A percentile compares a stretch with the other conserved stretches of the same genome.
phyloP scores from a whole-genome alignment of 768 basidiomycete species.

The Arthromyces matolae region DNA sequence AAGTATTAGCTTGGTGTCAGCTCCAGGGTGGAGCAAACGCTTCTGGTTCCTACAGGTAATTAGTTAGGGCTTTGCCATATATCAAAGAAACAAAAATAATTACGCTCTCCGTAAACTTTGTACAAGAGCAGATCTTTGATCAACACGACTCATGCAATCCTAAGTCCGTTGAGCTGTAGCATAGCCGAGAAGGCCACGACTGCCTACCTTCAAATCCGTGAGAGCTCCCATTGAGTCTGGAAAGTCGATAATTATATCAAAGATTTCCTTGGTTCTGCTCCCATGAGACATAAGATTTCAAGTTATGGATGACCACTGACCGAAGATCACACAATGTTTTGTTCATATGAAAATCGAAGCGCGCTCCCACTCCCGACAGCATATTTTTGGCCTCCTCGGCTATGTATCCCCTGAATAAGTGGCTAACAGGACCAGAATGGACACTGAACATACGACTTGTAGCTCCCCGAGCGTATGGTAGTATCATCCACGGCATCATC shows the following conservation, averaged over 20 bases:
- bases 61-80: not conserved
- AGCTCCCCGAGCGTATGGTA: slow-evolving; percentile 71
- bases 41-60: slow-evolving; percentile 60
- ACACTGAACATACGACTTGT: slow-evolving; percentile 42
- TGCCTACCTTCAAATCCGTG: slow-evolving; percentile 86
- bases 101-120: slow-evolving; percentile 77
- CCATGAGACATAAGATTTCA: not conserved
- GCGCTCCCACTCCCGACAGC: slow-evolving; percentile 73
- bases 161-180: not conserved
- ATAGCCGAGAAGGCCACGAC: not conserved
- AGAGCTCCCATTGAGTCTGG: slow-evolving; percentile 85
- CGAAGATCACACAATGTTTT: slow-evolving; percentile 86
- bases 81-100: slow-evolving; percentile 21
- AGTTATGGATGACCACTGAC: slow-evolving; percentile 35
- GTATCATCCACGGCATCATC: slow-evolving; percentile 82
- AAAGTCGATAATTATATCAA: slow-evolving; percentile 93
- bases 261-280: slow-evolving; percentile 73
- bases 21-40: slow-evolving; percentile 92
- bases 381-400: slow-evolving; percentile 68
- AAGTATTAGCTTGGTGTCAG: slow-evolving; percentile 89
- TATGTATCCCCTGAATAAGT: slow-evolving; percentile 28
- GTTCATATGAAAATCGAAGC: slow-evolving; percentile 91
- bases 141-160: slow-evolving; percentile 80
- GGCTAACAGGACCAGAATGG: not conserved
- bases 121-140: slow-evolving; percentile 75